A percentile compares a stretch with the other conserved stretches of the same genome.
Conservation (phyloP, 495 filamentous ascomycete genomes). For the Penicillium verhagenii region DNA sequence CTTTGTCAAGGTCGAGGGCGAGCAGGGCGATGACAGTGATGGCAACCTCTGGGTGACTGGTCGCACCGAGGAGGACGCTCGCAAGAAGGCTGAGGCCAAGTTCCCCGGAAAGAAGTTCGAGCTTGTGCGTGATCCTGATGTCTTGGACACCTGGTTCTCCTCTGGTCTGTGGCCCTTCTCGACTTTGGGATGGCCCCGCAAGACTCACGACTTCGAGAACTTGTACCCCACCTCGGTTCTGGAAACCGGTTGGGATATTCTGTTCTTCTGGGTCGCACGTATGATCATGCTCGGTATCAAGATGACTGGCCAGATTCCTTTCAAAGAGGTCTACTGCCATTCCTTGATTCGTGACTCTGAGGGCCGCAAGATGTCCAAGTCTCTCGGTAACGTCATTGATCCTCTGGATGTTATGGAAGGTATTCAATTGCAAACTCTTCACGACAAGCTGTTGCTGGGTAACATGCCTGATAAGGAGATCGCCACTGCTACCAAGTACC, state of each 20-base stretch:
- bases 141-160: conserved; percentile 82
- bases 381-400: conserved; percentile 79
- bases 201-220: conserved; percentile 63
- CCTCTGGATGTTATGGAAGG: conserved; percentile 78
- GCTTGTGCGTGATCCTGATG: conserved; percentile 66
- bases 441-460: conserved; percentile 66
- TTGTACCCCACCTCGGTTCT: conserved; percentile 73
- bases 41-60: conserved; percentile 68
- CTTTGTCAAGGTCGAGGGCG: conserved; percentile 66
- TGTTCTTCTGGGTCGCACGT: conserved; percentile 81
- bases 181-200: conserved; percentile 76
- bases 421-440: conserved; percentile 64
- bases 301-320: conserved; percentile 73
- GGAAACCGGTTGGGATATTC: conserved; percentile 84
- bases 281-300: conserved; percentile 84
- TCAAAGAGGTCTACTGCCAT: conserved; percentile 79
- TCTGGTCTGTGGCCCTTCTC: conserved; percentile 81
- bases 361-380: conserved; percentile 84
- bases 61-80: conserved; percentile 62
- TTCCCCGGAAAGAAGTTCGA: conserved; percentile 68
- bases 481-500: conserved; percentile 69
- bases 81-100: conserved; percentile 62
- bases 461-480: conserved; percentile 77
- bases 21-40: conserved; percentile 51
- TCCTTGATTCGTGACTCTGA: conserved; percentile 73